These are phyloP conservation scores for Hypoxylon sp. DNA, from an alignment of 2,329 filamentous ascomycete species.

Conservation along the genomic window DNA sequence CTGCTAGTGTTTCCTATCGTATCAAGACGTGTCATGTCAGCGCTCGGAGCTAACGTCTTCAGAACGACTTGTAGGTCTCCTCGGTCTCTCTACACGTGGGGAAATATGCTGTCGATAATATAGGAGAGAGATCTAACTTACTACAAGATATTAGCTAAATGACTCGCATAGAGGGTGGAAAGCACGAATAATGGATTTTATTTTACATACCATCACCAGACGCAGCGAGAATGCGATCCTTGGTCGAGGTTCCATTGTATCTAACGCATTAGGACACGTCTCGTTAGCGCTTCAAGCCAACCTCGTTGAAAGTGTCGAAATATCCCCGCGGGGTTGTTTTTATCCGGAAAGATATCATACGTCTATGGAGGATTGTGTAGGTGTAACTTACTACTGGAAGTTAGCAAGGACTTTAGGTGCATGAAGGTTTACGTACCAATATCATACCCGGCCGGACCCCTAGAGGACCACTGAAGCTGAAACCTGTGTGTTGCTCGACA, in stretches of 20 bases:
- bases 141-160: background rate
- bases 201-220: slow-evolving; percentile 29
- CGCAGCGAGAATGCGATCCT: slow-evolving; percentile 38
- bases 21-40: background rate
- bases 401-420: background rate
- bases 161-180: background rate
- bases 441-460: slow-evolving; percentile 36
- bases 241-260: slow-evolving; percentile 39
- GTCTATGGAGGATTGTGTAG: background rate
- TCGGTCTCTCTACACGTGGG: background rate
- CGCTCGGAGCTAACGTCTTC: background rate
- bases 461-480: slow-evolving; percentile 29
- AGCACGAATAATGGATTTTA: no score
- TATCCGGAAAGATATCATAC: background rate
- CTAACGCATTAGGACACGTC: background rate
- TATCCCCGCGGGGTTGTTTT: background rate
- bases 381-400: background rate
- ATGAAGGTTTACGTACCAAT: slow-evolving; percentile 19
- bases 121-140: background rate
- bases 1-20: slow-evolving; percentile 1
- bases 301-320: background rate
- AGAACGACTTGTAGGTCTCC: background rate
- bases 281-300: background rate
- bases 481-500: slow-evolving; percentile 40
- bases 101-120: background rate